Conservation (phyloP, 1,284 basidiomycete species). For the Leccinum holopus region DNA sequence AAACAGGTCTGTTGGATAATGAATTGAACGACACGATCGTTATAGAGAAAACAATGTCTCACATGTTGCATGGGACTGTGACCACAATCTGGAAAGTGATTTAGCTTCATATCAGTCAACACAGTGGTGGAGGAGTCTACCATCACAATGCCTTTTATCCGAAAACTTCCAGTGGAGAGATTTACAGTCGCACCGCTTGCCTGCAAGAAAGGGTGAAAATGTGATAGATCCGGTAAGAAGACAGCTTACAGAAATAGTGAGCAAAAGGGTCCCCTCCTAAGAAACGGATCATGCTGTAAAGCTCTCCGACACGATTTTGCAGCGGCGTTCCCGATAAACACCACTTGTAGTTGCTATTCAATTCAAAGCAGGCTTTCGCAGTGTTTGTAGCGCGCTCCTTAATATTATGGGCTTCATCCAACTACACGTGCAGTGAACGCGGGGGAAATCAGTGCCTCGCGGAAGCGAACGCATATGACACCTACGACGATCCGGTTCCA, state of each 20-base stretch:
- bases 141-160: slow-evolving; percentile 82
- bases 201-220: slow-evolving; percentile 36
- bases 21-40: slow-evolving; percentile 6
- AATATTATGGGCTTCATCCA: slow-evolving; percentile 99
- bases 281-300: slow-evolving; percentile 95
- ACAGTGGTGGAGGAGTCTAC: slow-evolving; percentile 39
- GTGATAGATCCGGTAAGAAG: slow-evolving; percentile 2
- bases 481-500: slow-evolving; percentile 82
- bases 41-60: slow-evolving; percentile 26
- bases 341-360: slow-evolving; percentile 85
- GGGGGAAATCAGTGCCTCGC: background rate
- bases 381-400: slow-evolving; percentile 95
- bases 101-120: background rate
- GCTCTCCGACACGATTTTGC: slow-evolving; percentile 95
- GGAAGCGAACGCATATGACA: slow-evolving; percentile 4
- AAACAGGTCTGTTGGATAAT: slow-evolving; percentile 61
- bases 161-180: slow-evolving; percentile 89
- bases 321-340: slow-evolving; percentile 98
- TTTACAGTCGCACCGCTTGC: slow-evolving; percentile 84
- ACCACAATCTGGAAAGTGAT: slow-evolving; percentile 63
- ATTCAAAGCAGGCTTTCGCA: slow-evolving; percentile 92
- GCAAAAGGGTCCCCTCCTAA: slow-evolving; percentile 90
- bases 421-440: slow-evolving; percentile 40
- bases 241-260: slow-evolving; percentile 83
- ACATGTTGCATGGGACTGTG: slow-evolving; percentile 96